These are phyloP conservation scores for Cyclaneusma minus DNA, from an alignment of 2,329 filamentous ascomycete genomes.

Conservation along the genomic window DNA sequence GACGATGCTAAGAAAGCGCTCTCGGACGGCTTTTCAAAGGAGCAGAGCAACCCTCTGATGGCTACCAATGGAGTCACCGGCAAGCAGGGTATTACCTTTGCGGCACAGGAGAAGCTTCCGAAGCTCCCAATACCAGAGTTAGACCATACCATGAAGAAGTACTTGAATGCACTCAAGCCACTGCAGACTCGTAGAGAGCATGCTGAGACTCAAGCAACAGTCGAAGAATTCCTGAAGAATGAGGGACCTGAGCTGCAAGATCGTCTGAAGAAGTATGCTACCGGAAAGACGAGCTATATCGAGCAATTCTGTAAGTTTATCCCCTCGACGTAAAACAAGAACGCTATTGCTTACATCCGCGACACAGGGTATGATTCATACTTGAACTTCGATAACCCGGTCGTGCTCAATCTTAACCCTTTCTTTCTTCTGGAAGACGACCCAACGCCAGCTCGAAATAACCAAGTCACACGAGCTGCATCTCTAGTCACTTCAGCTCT, in stretches of 20 bases:
- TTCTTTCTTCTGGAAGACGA: constrained; percentile 98
- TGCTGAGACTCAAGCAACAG: constrained; percentile 63
- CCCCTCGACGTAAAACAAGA: too few species aligned
- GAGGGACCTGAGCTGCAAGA: constrained; percentile 81
- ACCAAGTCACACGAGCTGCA: constrained; percentile 87
- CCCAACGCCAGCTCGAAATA: constrained; percentile 87
- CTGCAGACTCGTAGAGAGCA: constrained; percentile 72
- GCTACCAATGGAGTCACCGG: constrained; percentile 32
- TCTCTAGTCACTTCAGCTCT: constrained; percentile 82
- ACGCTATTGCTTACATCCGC: not conserved
- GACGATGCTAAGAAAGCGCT: constrained; percentile 37
- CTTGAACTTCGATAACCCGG: constrained; percentile 92
- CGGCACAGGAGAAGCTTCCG: constrained; percentile 72
- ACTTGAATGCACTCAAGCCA: constrained; percentile 64
- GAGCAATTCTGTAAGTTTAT: constrained; percentile 90
- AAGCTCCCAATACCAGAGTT: constrained; percentile 89
- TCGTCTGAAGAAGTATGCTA: constrained; percentile 78
- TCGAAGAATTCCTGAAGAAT: constrained; percentile 64
- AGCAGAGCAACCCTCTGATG: constrained; percentile 29
- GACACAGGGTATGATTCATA: constrained; percentile 90
- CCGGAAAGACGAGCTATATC: constrained; percentile 87
- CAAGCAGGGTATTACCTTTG: constrained; percentile 65
- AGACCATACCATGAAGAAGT: constrained; percentile 61
- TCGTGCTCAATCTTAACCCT: constrained; percentile 92
- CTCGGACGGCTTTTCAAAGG: constrained; percentile 28